Evolutionary conservation across 129 eudicot species (phyloP), one percentile per base, ranked within the genome.

Genomic region (Saussurea involucrata): DNA sequence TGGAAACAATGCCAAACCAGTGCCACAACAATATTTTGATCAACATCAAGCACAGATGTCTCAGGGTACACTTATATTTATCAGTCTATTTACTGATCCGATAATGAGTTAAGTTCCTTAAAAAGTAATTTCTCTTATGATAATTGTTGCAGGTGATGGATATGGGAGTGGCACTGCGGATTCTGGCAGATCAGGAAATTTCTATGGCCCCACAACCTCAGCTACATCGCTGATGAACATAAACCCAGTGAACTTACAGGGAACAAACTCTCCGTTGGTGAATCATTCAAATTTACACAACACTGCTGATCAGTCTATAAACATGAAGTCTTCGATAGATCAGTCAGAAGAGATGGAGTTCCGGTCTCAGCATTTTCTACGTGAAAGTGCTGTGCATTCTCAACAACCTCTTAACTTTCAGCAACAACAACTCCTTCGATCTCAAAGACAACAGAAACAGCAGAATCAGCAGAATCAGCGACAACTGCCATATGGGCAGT

Each of bases 331-430:
- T 64, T 79, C 82, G 27, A 42, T 81, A 69, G 91, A 90, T 75
- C 93, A 86, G 60, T 64, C 81, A 6, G 89, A 76, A 76, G 87
- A 86, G 55, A 22, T 72, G 86, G 86, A 66, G 31, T 85, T 82
- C 65, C 82, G 79, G 66, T 55, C 87, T 6, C 83, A 74, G 82
- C 80, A 85, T 60, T 69, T 81, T 63, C 74, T 75, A 24, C 29
- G 76, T 53, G 88, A 85, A 29, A 87, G 79, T 85, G 17, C 49
- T 68, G 73, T 82, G 37, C 88, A 76, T 49, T 49, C 88, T 81
- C 89, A 81, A 36, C 91, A 85, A 75, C 78, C 96, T 67, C 86
- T 82, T 81, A 88, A 86, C 72, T 85, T 78, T 78, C 96, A 86
- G 81, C 92, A 85, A 71, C 92, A 85, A 71, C 92, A 75, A 68